These are phyloP conservation scores for Manihot esculenta DNA, from an alignment of 441 rosid species.

Conservation along the genomic window DNA sequence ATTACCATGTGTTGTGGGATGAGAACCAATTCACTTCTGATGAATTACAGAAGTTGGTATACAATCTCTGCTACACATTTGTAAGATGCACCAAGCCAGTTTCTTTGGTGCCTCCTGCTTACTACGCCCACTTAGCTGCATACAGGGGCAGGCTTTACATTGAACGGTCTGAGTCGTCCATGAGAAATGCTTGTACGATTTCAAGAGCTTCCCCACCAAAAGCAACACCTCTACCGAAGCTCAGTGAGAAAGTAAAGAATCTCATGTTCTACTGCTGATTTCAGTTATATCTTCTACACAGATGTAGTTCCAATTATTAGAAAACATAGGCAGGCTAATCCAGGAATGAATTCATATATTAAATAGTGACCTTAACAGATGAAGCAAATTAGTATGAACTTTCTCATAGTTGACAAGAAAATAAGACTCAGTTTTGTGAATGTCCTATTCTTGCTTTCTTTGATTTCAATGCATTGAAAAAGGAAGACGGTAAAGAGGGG, in stretches of 20 bases:
- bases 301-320: conserved; percentile 1
- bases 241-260: conserved; percentile 58
- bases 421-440: background rate
- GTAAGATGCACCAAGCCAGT: conserved; percentile 69
- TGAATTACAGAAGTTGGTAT: conserved; percentile 56
- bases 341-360: background rate
- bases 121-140: conserved; percentile 76
- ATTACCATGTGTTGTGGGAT: conserved; percentile 75
- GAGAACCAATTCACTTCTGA: conserved; percentile 70
- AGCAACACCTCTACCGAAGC: conserved; percentile 34
- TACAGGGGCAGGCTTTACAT: conserved; percentile 67
- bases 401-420: conserved; percentile 1
- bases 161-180: conserved; percentile 53
- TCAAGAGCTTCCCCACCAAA: conserved; percentile 40
- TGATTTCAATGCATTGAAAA: too few relatives aligned
- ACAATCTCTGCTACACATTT: conserved; percentile 68
- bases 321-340: conserved; percentile 7
- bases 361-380: background rate
- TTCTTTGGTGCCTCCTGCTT: conserved; percentile 80
- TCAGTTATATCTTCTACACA: conserved; percentile 2
- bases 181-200: conserved; percentile 37
- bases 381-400: background rate
- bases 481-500: too few relatives aligned
- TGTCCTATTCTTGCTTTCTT: background rate
- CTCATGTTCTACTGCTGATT: conserved; percentile 74